These are phyloP conservation scores for Wallacemonas sp. DNA, from an alignment of 208 protist genomes.

Conservation along the genomic window DNA sequence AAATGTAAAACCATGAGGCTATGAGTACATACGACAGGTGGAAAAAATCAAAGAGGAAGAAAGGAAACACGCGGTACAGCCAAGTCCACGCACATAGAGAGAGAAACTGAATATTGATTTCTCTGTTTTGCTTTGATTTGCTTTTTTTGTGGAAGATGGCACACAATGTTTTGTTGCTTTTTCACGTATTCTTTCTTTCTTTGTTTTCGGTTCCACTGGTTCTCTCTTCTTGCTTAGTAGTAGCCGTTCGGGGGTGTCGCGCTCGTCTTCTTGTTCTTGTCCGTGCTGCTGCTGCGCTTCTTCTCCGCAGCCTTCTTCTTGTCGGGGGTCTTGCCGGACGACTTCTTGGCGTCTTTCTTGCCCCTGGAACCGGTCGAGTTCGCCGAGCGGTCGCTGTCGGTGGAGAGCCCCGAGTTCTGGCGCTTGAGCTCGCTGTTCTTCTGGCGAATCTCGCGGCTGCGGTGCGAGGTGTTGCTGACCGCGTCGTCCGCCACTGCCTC, in stretches of 20 bases:
- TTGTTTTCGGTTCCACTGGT: neutral
- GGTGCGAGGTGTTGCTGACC: slow-evolving; percentile 16
- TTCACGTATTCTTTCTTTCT: neutral
- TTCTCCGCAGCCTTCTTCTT: slow-evolving; percentile 3
- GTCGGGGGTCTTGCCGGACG: neutral
- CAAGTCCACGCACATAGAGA: too few relatives aligned
- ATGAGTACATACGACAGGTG: too few relatives aligned
- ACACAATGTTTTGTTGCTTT: too few relatives aligned
- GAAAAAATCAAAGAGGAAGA: too few relatives aligned
- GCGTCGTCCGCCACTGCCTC: neutral
- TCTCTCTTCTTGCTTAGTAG: neutral
- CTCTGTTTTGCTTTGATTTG: too few relatives aligned
- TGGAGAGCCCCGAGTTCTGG: slow-evolving; percentile 8
- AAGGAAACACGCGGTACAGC: too few relatives aligned
- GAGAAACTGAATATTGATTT: too few relatives aligned
- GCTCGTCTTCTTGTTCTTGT: neutral
- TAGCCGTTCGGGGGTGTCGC: neutral
- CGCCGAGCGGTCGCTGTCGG: slow-evolving; percentile 2
- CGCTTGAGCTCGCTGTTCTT: slow-evolving; percentile 45
- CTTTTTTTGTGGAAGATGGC: too few relatives aligned
- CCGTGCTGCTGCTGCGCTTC: neutral
- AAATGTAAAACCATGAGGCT: too few relatives aligned
- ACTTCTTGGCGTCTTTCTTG: neutral
- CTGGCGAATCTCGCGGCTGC: slow-evolving; percentile 32
- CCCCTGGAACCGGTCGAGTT: neutral